Conservation (phyloP, 1,284 basidiomycete genomes). For the Puccinia triticina region DNA sequence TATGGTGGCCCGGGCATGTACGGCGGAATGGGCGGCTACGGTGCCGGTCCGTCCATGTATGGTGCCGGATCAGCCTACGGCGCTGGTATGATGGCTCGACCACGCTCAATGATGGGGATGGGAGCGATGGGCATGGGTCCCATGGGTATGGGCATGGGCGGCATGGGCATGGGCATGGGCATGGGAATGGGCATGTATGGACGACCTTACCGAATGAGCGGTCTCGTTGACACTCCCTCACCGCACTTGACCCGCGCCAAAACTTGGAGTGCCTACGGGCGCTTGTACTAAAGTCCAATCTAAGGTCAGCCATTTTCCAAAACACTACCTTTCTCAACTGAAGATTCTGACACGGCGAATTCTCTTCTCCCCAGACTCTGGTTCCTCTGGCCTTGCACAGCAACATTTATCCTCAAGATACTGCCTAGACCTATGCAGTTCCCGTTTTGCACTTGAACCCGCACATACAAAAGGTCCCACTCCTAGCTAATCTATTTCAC, state of each 20-base stretch:
- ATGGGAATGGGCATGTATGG: background rate
- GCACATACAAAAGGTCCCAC: background rate
- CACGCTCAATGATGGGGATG: conserved; percentile 14
- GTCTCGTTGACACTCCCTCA: conserved; percentile 37
- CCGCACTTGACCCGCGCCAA: conserved; percentile 40
- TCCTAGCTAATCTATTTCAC: background rate
- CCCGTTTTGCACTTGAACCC: background rate
- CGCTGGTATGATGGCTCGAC: conserved; percentile 28
- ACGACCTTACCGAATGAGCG: conserved; percentile 35
- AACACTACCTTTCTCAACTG: background rate
- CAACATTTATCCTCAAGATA: too few relatives aligned
- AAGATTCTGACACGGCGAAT: background rate
- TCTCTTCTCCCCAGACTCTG: background rate
- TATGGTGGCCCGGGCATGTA: conserved; percentile 41
- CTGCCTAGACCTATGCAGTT: too few relatives aligned
- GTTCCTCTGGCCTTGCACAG: background rate
- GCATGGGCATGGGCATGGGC: background rate
- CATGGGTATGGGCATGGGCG: conserved; percentile 8
- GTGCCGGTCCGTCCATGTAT: conserved; percentile 17
- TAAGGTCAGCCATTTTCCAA: background rate
- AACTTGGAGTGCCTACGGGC: conserved; percentile 44
- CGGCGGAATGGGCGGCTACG: conserved; percentile 29
- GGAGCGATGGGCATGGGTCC: conserved; percentile 9
- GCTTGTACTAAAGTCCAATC: background rate
- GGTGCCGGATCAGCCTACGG: conserved; percentile 28